Evolutionary conservation across 176 grass and related monocot genomes (phyloP), one percentile per base, ranked within the genome.

Genomic region (Oryza meridionalis): DNA sequence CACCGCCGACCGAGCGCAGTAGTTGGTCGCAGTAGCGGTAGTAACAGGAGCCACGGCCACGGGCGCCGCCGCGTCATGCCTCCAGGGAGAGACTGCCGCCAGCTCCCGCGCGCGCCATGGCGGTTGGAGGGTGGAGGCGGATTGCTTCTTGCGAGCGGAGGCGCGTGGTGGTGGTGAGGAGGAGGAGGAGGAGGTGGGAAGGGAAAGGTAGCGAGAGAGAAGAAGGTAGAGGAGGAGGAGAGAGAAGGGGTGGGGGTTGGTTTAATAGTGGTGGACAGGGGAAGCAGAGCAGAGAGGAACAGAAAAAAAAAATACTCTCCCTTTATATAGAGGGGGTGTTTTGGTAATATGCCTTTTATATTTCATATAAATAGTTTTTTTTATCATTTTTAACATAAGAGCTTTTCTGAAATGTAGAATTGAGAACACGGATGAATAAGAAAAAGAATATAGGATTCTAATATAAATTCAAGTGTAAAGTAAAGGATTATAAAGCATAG

Each of bases 21-120:
- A 69, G 68, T 37, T 65, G 15, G 31, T 35, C 44, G 58, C 44
- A 21, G 70, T n/a, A 32, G n/a, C n/a, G n/a, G 38, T 13, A 46
- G 45, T 42, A 66, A 14, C 24, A 15, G 6, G 84, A 90, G 79
- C 74, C 88, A 86, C 59, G 84, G 84, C 88, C 88, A 86, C 29
- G 68, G 79, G 37, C 79, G 80, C 67, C 75, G 80, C 84, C 88
- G 66, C 82, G 75, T 87, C 88, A 90, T 90, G 81, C 25, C 88
- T 75, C 83, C 69, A 16, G 49, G 29, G 69, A 62, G 65, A 65
- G 40, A 78, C 78, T 46, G 65, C 84, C 88, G 35, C 80, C 42
- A 43, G 42, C 80, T 73, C 80, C 69, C 80, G 37, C 45, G 75
- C 47, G 83, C 75, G 62, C 84, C 88, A 90, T 90, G 69, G 84